Percentiles rank a stretch among this genome's conserved stretches.
These are phyloP conservation scores for Cenococcum geophilum DNA, from an alignment of 495 filamentous ascomycete species.

Conservation along the genomic window DNA sequence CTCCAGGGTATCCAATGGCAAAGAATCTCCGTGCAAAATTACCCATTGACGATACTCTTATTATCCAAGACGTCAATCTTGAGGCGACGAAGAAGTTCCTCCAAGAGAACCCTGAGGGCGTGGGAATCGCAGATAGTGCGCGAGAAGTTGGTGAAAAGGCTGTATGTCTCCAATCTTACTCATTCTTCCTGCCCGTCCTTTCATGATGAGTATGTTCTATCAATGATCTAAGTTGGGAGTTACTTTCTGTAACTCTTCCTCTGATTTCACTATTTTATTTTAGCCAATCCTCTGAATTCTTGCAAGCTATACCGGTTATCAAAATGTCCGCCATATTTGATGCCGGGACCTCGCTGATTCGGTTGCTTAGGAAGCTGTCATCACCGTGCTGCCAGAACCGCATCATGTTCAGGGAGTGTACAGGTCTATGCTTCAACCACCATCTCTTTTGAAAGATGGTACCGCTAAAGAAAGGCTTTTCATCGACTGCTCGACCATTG, in stretches of 20 bases:
- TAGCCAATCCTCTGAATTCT: conserved; percentile 44
- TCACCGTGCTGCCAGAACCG: conserved; percentile 43
- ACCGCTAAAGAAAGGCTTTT: conserved; percentile 32
- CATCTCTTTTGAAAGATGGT: conserved; percentile 38
- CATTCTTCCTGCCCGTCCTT: neutral
- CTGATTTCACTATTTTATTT: conserved; percentile 36
- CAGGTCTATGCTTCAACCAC: conserved; percentile 35
- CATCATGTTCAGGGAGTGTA: conserved; percentile 40
- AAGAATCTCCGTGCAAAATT: conserved; percentile 46
- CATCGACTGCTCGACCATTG: conserved; percentile 46
- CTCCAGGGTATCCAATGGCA: conserved; percentile 48
- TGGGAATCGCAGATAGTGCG: conserved; percentile 35
- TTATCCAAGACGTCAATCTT: conserved; percentile 45
- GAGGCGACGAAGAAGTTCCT: conserved; percentile 38
- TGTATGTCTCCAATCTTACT: conserved; percentile 35
- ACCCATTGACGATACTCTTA: conserved; percentile 36
- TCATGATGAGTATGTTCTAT: conserved; percentile 37
- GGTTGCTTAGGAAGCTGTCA: conserved; percentile 31
- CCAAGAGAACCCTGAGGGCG: conserved; percentile 34
- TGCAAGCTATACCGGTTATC: neutral
- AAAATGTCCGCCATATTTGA: neutral
- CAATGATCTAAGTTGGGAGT: conserved; percentile 46
- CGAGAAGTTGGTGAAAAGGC: conserved; percentile 43
- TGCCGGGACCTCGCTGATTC: conserved; percentile 9
- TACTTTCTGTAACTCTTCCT: conserved; percentile 31